phyloP scores from a whole-genome alignment of 768 basidiomycete genomes.

The Leccinum olivaceopallidum region DNA sequence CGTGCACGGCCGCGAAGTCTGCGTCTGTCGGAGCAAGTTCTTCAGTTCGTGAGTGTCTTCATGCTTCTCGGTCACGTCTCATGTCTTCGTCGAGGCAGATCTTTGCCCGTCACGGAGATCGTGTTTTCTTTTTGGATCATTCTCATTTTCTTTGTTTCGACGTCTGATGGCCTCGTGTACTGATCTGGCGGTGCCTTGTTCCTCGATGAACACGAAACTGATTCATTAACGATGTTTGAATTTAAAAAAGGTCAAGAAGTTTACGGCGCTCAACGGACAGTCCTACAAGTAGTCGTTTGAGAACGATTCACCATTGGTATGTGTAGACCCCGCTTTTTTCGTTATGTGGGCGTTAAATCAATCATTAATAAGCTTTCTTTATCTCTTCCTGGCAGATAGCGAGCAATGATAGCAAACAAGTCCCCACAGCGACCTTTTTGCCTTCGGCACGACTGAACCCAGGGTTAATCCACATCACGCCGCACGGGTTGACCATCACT shows the following conservation, averaged over 20 bases:
- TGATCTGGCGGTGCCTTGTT: background rate
- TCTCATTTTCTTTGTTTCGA: background rate
- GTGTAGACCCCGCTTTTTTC: too few relatives aligned
- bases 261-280: slow-evolving; percentile 24
- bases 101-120: background rate
- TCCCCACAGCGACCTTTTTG: too few relatives aligned
- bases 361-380: too few relatives aligned
- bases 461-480: too few relatives aligned
- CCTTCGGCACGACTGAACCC: too few relatives aligned
- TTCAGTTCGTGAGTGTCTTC: slow-evolving; percentile 32
- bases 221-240: background rate
- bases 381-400: too few relatives aligned
- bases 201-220: background rate
- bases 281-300: slow-evolving; percentile 30
- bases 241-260: slow-evolving; percentile 29
- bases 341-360: too few relatives aligned
- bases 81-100: background rate
- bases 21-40: background rate
- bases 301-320: too few relatives aligned
- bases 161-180: background rate
- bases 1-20: too few relatives aligned
- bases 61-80: too few relatives aligned
- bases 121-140: slow-evolving; percentile 8
- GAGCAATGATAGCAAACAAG: too few relatives aligned
- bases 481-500: too few relatives aligned